phyloP scores from a whole-genome alignment of 768 basidiomycete genomes.

The Mycena pura region DNA sequence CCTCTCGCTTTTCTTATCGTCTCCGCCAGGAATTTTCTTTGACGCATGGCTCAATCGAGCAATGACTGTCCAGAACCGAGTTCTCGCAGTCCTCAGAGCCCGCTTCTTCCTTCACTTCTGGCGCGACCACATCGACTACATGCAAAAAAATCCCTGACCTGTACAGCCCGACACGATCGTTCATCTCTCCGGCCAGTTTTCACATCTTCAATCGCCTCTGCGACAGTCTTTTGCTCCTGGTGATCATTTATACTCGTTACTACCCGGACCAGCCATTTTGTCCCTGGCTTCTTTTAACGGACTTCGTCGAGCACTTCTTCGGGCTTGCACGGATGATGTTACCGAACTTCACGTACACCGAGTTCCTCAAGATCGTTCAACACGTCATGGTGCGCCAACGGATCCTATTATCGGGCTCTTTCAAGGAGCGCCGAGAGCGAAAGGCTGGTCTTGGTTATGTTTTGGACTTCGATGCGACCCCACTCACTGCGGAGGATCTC shows the following conservation, averaged over 20 bases:
- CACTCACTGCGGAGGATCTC: constrained; percentile 1
- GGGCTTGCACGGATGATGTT: constrained; percentile 32
- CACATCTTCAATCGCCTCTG: constrained; percentile 36
- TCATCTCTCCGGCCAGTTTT: constrained; percentile 34
- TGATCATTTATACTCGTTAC: constrained; percentile 21
- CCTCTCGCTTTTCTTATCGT: not conserved
- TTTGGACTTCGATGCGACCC: constrained; percentile 23
- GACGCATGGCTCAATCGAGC: constrained; percentile 32
- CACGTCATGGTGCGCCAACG: constrained; percentile 34
- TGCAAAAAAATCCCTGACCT: constrained; percentile 27
- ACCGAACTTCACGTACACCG: constrained; percentile 35
- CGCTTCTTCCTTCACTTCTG: constrained; percentile 33
- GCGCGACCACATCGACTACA: constrained; percentile 15
- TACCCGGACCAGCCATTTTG: constrained; percentile 34
- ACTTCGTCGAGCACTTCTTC: constrained; percentile 38
- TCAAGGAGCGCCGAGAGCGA: constrained; percentile 23
- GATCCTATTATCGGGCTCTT: constrained; percentile 31
- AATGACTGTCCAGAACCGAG: constrained; percentile 20
- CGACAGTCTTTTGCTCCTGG: constrained; percentile 29
- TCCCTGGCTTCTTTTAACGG: constrained; percentile 30
- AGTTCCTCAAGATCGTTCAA: constrained; percentile 32
- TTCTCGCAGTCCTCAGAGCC: constrained; percentile 24
- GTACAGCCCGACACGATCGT: constrained; percentile 24
- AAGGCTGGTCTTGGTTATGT: constrained; percentile 26
- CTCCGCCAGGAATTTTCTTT: constrained; percentile 26